Percentiles rank a stretch among this genome's conserved stretches.
Conservation (phyloP, 208 protist genomes). For the Endotrypanum monterogeii region DNA sequence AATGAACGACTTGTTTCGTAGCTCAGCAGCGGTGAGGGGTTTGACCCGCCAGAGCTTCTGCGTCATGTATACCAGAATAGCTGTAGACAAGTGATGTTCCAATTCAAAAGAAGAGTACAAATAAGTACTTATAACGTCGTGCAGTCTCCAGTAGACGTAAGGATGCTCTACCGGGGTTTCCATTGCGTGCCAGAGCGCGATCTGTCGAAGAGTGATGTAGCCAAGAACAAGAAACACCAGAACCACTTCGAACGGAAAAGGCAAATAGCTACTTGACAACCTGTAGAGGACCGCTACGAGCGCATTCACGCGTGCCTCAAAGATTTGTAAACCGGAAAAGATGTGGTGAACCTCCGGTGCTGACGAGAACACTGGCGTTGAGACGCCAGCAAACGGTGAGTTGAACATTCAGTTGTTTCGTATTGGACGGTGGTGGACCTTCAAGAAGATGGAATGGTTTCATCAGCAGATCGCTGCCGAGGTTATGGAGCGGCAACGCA, state of each 20-base stretch:
- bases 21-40: conserved; percentile 19
- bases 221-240: conserved; percentile 5
- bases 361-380: neutral
- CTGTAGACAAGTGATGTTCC: conserved; percentile 15
- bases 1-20: conserved; percentile 25
- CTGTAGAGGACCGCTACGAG: neutral
- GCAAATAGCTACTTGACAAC: conserved; percentile 5
- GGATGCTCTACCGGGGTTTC: neutral
- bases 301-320: conserved; percentile 16
- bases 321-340: neutral
- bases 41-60: conserved; percentile 26
- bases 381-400: neutral
- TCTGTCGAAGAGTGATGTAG: conserved; percentile 12
- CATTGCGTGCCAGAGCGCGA: conserved; percentile 8
- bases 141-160: conserved; percentile 29
- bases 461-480: neutral
- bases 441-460: no score
- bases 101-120: neutral
- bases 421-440: no score
- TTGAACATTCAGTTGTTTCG: neutral
- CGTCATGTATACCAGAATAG: conserved; percentile 21
- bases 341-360: conserved; percentile 2
- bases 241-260: conserved; percentile 13
- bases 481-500: neutral
- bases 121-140: conserved; percentile 7